These are phyloP conservation scores for Wickerhamomyces xylosicus DNA, from an alignment of 805 yeast species.

Conservation along the genomic window DNA sequence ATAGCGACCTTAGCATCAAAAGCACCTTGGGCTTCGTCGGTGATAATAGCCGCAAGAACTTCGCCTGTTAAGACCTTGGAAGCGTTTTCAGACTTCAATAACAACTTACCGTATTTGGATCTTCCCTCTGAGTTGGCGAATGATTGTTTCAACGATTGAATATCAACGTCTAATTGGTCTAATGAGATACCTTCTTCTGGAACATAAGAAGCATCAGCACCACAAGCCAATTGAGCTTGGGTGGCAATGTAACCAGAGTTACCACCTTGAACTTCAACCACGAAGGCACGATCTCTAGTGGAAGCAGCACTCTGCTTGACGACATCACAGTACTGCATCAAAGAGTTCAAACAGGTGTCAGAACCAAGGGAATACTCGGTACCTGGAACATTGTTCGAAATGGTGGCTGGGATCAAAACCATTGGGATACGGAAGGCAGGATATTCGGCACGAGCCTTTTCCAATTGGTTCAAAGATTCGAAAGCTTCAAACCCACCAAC, in stretches of 20 bases:
- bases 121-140: conserved; percentile 71
- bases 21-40: conserved; percentile 62
- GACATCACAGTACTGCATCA: conserved; percentile 89
- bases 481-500: conserved; percentile 99
- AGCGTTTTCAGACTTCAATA: conserved; percentile 77
- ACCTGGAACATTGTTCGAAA: conserved; percentile 98
- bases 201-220: conserved; percentile 84
- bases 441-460: conserved; percentile 63
- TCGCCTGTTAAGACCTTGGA: conserved; percentile 76
- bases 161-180: conserved; percentile 63
- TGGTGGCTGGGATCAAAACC: conserved; percentile 90
- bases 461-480: conserved; percentile 71
- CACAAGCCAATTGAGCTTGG: conserved; percentile 54
- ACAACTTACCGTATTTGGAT: conserved; percentile 73
- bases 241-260: conserved; percentile 91
- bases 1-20: conserved; percentile 92
- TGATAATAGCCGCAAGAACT: conserved; percentile 73
- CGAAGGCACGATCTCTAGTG: conserved; percentile 87
- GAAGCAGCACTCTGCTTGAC: conserved; percentile 94
- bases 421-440: conserved; percentile 93
- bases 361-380: conserved; percentile 92
- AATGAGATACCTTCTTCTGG: conserved; percentile 79
- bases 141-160: conserved; percentile 54
- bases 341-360: conserved; percentile 89
- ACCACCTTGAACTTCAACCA: conserved; percentile 98